These are phyloP conservation scores for Gnomoniopsis smithogilvyi DNA, from an alignment of 2,329 filamentous ascomycete species.

Conservation along the genomic window DNA sequence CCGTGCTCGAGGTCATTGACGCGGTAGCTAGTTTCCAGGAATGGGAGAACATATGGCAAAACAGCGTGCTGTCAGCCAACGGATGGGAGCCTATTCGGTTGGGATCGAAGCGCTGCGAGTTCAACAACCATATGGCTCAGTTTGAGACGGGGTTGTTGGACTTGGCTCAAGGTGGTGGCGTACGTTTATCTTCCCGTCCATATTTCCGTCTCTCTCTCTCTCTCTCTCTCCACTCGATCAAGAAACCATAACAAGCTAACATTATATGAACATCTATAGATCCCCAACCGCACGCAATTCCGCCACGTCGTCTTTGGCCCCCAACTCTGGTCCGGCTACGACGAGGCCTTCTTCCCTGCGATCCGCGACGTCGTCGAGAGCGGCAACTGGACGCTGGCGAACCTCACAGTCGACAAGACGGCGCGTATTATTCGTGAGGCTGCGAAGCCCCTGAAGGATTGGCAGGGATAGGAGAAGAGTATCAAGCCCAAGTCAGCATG, in stretches of 20 bases:
- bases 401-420: conserved; percentile 67
- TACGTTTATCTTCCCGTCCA: conserved; percentile 47
- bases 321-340: conserved; percentile 68
- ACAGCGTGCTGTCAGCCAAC: conserved; percentile 64
- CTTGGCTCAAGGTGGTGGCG: conserved; percentile 65
- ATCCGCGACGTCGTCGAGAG: conserved; percentile 76
- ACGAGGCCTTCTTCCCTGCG: conserved; percentile 73
- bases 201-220: not conserved
- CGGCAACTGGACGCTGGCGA: conserved; percentile 67
- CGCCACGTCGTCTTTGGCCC: conserved; percentile 91
- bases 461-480: not conserved
- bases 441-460: conserved; percentile 27
- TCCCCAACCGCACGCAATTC: conserved; percentile 86
- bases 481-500: too few species aligned
- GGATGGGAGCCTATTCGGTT: conserved; percentile 74
- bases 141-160: conserved; percentile 87
- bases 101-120: conserved; percentile 64
- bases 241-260: not conserved
- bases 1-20: conserved; percentile 56
- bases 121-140: conserved; percentile 73
- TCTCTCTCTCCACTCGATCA: not conserved
- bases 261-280: conserved; percentile 39
- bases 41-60: conserved; percentile 78
- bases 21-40: conserved; percentile 64
- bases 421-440: conserved; percentile 65